Evolutionary conservation across 2,329 filamentous ascomycete genomes (phyloP).

Genomic region (Pezicula rhizophila): DNA sequence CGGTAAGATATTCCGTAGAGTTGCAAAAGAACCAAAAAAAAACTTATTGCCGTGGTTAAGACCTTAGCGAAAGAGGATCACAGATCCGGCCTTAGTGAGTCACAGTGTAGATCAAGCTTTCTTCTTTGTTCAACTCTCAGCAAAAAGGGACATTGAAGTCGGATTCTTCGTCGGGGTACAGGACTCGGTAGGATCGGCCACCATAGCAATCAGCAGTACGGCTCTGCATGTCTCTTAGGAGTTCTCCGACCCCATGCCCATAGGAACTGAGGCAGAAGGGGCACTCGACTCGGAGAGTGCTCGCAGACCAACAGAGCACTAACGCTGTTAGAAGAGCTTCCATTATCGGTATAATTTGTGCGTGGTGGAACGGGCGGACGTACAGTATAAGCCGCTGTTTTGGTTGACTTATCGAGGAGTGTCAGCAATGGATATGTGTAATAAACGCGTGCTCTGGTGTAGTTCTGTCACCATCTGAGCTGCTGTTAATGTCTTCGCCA

Average conservation of each 20-base stretch:
- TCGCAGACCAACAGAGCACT: slow-evolving; percentile 10
- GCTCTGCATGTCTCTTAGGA: slow-evolving; percentile 6
- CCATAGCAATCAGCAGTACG: not conserved
- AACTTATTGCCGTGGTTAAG: not conserved
- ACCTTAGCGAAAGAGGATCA: not conserved
- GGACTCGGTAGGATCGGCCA: slow-evolving; percentile 6
- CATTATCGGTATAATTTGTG: slow-evolving; percentile 2
- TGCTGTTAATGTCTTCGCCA: slow-evolving; percentile 10
- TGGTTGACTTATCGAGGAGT: slow-evolving; percentile 2
- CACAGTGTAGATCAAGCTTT: slow-evolving; percentile 3
- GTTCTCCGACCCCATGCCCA: slow-evolving; percentile 6
- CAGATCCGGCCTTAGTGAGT: too few relatives aligned
- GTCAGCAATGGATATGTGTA: not conserved
- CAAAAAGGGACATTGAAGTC: slow-evolving; percentile 7
- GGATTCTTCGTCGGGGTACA: slow-evolving; percentile 7
- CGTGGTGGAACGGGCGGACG: slow-evolving; percentile 2
- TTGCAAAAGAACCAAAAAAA: too few relatives aligned
- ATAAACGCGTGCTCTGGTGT: not conserved
- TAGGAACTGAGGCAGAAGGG: slow-evolving; percentile 7
- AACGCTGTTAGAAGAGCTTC: slow-evolving; percentile 8
- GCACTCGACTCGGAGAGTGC: slow-evolving; percentile 10
- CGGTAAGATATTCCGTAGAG: too few relatives aligned
- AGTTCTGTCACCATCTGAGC: slow-evolving; percentile 9
- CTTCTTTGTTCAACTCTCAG: slow-evolving; percentile 7
- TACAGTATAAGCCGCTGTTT: slow-evolving; percentile 8